Percentiles rank a stretch among this genome's conserved stretches.
Evolutionary conservation across 495 filamentous ascomycete species (phyloP).

Genomic region (Friedmanniomyces endolithicus): DNA sequence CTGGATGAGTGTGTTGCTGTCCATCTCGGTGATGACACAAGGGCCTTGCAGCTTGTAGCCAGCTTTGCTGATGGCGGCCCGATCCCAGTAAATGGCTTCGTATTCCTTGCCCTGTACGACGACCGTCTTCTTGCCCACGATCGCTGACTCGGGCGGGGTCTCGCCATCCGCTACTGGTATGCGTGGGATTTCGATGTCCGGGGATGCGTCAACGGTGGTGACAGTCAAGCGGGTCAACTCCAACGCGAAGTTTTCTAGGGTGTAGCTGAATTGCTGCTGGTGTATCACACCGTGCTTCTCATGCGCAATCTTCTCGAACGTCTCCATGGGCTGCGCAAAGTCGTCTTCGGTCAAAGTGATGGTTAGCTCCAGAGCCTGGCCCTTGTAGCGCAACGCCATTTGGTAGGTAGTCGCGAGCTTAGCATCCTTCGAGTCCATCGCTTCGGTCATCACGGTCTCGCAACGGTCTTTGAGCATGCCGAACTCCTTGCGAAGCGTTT

Average conservation of each 20-base stretch:
- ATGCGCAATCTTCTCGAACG: conserved; percentile 24
- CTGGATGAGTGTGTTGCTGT: conserved; percentile 40
- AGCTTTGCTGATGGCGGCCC: conserved; percentile 31
- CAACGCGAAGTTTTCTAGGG: conserved; percentile 31
- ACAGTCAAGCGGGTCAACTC: conserved; percentile 39
- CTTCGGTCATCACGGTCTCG: conserved; percentile 19
- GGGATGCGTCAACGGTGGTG: conserved; percentile 33
- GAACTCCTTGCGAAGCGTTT: conserved; percentile 24
- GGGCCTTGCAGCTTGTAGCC: conserved; percentile 34
- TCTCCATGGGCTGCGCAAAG: conserved; percentile 20
- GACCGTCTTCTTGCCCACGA: conserved; percentile 29
- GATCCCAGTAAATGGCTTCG: conserved; percentile 35
- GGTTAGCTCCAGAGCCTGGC: conserved; percentile 37
- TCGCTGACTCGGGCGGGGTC: conserved; percentile 23
- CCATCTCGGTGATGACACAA: conserved; percentile 40
- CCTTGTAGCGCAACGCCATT: conserved; percentile 38
- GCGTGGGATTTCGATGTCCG: conserved; percentile 30
- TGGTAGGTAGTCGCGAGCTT: conserved; percentile 31
- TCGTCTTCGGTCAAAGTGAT: conserved; percentile 30
- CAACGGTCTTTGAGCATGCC: conserved; percentile 18
- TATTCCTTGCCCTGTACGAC: conserved; percentile 31
- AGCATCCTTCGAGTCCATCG: conserved; percentile 18
- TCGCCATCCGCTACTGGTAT: conserved; percentile 23
- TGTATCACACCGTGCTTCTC: conserved; percentile 34
- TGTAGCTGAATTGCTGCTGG: conserved; percentile 38